Conservation (phyloP, 305 asterid species). For the Fraxinus velutina region DNA sequence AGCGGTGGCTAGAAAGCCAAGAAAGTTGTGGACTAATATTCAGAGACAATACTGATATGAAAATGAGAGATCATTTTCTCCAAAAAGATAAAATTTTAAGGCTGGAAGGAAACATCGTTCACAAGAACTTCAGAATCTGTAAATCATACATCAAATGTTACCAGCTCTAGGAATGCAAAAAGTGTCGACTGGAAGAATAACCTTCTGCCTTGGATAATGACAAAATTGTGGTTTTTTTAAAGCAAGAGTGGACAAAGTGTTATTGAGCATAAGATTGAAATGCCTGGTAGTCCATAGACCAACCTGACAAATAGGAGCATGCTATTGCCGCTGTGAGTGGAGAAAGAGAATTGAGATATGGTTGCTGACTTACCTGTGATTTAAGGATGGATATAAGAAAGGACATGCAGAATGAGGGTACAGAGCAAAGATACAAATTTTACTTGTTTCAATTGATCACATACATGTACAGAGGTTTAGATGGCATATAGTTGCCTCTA, state of each 20-base stretch:
- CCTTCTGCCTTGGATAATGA: neutral
- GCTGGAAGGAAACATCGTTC: neutral
- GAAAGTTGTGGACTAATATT: neutral
- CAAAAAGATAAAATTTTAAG: neutral
- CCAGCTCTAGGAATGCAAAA: neutral
- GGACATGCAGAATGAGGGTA: no score
- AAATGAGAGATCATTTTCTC: neutral
- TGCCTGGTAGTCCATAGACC: no score
- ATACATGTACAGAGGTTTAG: no score
- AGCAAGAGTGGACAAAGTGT: neutral
- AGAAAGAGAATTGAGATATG: no score
- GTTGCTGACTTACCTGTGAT: no score
- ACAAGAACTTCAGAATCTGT: neutral
- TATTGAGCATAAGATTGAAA: neutral
- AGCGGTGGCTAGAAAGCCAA: neutral
- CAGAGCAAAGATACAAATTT: no score
- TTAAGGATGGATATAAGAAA: no score
- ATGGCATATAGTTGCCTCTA: neutral
- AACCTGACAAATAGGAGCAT: no score
- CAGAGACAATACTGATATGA: neutral
- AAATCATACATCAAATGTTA: neutral
- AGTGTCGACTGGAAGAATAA: neutral
- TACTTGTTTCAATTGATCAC: no score
- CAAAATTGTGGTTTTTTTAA: neutral
- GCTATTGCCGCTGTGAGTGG: no score